Evolutionary conservation across 352 stramenopile genomes (phyloP), one percentile per base, ranked within the genome.

Genomic region (Phytophthora capsici): DNA sequence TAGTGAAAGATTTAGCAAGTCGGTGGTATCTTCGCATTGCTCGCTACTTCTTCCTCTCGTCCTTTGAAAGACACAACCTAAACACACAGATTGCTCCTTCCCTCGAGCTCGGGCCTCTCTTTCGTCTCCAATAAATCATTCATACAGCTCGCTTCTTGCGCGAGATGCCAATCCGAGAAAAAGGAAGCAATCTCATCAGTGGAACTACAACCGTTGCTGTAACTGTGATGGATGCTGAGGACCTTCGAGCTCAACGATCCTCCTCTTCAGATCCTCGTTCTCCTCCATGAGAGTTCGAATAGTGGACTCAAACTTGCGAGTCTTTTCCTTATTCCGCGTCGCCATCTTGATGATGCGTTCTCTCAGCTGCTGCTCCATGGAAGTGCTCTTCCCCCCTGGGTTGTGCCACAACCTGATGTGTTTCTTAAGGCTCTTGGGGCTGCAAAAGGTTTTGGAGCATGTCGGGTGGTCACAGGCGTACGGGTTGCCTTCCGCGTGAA

Each of bases 341-440:
- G 86, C 83, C 86, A 94, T 92, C 53, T 92, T 92, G 63, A 92
- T 92, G 57, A 94, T 94, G 32, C 86, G 86, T 66, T 92, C 86
- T 19, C 86, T 82, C 4, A 94, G 79, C 63, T 92, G 82, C 55
- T 94, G 83, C 73, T 94, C 86, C 83, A 91, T 92, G 7, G 83
- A 94, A 0, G 85, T 94, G 63, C 85, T 91, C 69, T 94, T 92
- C 13, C 83, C 86, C 36, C 78, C 86, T 2, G 83, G 86, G 51
- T 92, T 92, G 56, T 94, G 86, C 83, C 86, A 92, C 68, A 92
- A 63, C 8, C 83, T 73, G 54, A 94, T 89, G 64, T 94, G 86
- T 38, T 94, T 94, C 69, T 92, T 94, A 2, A 92, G 56, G 63
- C 86, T 94, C 61, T 92, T 94, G 19, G 86, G 86, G 36, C 83